Base-by-base conservation (phyloP, 2,329 filamentous ascomycete species). In the Escovopsis weberi region DNA sequence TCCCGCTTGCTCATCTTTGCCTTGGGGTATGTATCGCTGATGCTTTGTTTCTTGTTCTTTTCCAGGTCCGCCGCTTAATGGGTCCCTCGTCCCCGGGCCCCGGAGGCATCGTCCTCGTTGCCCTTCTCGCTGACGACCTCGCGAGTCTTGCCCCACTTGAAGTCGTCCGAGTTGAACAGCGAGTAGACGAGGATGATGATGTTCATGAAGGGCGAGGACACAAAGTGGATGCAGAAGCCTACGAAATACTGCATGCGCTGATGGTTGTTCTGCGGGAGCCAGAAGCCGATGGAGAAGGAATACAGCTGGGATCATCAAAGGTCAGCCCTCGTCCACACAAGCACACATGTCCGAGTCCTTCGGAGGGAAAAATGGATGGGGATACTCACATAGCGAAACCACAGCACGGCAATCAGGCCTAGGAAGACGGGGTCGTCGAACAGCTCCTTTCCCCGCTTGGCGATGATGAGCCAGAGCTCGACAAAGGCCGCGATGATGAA, bases 131-230 rank as follows among this genome's bases (percentile, higher is more conserved):
- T 55, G 10, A 63, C 43, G 32, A 65, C 61, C 28, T 64, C 60
- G 2, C 62, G 52, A 1, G 65, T 68, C 54, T 68, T 68, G 12
- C 65, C 65, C 65, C 65, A 68, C 44, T 61, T 63, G 53, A 68
- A 68, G 48, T 65, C 62, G 43, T 68, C 64, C 6, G 64, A 61
- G 41, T 66, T 53, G 37, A 61, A 52, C 15, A 68, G 53, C 1
- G 65, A 65, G 44, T 66, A 67, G 2, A 59, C 47, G 11, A 68
- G 45, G 30, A 67, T 59, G 34, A 64, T 52, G 26, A 68, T 61
- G 50, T 67, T 67, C 49, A 67, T 56, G 38, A 67, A 61, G 0
- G 65, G 64, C 1, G 62, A 64, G 2, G 58, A 56, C 12, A 56
- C 43, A 2, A 65, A 47, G 38, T 65, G 62, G 30, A 64, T 44